Base-by-base conservation (phyloP, 495 filamentous ascomycete genomes). In the Choiromyces venosus region DNA sequence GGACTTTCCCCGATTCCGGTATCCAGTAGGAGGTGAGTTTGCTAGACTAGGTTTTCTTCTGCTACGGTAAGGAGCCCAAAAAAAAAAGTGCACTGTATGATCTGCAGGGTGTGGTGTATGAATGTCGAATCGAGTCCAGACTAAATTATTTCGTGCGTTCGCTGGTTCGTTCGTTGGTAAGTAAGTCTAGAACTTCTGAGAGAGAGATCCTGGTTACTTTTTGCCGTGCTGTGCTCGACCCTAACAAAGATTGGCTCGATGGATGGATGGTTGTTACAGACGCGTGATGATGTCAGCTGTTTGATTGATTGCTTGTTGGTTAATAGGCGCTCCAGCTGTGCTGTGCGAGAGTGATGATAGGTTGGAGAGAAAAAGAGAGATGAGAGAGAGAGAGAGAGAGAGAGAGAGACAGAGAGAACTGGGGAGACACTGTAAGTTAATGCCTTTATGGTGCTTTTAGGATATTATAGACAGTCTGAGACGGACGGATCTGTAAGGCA, bases 231-330 rank as follows among this genome's bases (percentile, higher is more conserved):
- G n/a, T 10, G n/a, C 8, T 14, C 2, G 46, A n/a, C n/a, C n/a
- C n/a, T n/a, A n/a, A n/a, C 12, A 56, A 56, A 25, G 46, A 56
- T 56, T 56, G 46, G 46, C n/a, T 29, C 8, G 46, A 56, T 5
- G 46, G 46, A 52, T 52, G 21, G 46, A 25, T 52, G 46, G 46
- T 56, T 56, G 46, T 56, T n/a, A 56, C 46, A 12, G n/a, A 56
- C 46, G n/a, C 46, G 46, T 25, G n/a, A 56, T 56, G 46, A 56
- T 56, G 46, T 56, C 46, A 56, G 46, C 46, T 56, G n/a, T 29
- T 56, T 56, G 46, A 25, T 56, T n/a, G n/a, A n/a, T n/a, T n/a
- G n/a, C n/a, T n/a, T n/a, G n/a, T n/a, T n/a, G n/a, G n/a, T 39
- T 25, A 6, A 12, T 25, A 25, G 6, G 46, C 4, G 44, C 46